A percentile compares a stretch with the other conserved stretches of the same genome.
phyloP scores from a whole-genome alignment of 2,329 filamentous ascomycete genomes.

The Fusarium austroafricanum region DNA sequence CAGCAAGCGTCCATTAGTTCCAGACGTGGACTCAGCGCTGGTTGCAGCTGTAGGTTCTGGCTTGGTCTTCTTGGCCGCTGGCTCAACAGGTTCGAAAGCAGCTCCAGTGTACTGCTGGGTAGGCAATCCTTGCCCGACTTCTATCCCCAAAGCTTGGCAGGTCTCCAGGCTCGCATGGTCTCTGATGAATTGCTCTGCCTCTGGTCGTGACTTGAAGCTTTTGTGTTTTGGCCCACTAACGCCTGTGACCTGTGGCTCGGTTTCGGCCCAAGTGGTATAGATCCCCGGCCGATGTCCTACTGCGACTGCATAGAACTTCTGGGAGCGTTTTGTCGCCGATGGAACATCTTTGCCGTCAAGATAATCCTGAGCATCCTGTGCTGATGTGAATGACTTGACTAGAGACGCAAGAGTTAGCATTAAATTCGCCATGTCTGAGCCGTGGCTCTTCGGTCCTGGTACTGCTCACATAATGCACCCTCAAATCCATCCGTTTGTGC shows the following conservation, averaged over 20 bases:
- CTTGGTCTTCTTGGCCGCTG: slow-evolving; percentile 42
- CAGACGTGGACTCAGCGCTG: background rate
- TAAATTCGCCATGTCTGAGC: background rate
- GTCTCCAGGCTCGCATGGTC: slow-evolving; percentile 59
- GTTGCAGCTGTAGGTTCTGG: slow-evolving; percentile 42
- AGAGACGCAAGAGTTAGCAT: slow-evolving; percentile 20
- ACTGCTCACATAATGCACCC: slow-evolving; percentile 74
- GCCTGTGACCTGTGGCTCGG: slow-evolving; percentile 78
- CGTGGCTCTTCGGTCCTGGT: background rate
- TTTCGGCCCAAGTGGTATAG: slow-evolving; percentile 74
- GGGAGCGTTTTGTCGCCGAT: slow-evolving; percentile 54
- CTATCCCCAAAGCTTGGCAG: slow-evolving; percentile 54
- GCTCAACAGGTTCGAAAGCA: slow-evolving; percentile 33
- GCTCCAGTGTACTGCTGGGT: slow-evolving; percentile 6
- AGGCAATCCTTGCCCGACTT: slow-evolving; percentile 37
- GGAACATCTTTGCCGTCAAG: slow-evolving; percentile 67
- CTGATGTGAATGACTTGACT: slow-evolving; percentile 84
- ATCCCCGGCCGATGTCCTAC: slow-evolving; percentile 69
- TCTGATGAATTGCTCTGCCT: slow-evolving; percentile 82
- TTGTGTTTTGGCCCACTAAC: slow-evolving; percentile 77
- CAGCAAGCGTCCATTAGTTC: slow-evolving; percentile 44
- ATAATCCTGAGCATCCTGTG: slow-evolving; percentile 83
- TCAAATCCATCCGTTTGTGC: slow-evolving; percentile 69
- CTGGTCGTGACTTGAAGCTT: slow-evolving; percentile 73
- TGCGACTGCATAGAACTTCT: slow-evolving; percentile 71